These are phyloP conservation scores for Thielaviopsis populi DNA, from an alignment of 2,329 filamentous ascomycete species.

Conservation along the genomic window DNA sequence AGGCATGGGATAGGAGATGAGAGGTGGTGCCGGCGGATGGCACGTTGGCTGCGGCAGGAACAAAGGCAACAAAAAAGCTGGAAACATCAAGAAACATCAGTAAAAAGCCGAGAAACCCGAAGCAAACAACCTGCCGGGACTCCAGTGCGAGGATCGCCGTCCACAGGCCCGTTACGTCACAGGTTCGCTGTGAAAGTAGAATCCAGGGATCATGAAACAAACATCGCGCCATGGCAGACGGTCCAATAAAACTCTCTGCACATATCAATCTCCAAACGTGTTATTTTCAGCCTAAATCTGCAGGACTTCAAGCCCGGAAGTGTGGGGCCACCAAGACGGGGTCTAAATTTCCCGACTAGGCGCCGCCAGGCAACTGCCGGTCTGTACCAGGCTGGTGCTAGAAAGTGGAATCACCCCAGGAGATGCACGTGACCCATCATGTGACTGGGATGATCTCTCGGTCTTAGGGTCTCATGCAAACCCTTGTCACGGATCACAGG, in stretches of 20 bases:
- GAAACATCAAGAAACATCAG: neutral
- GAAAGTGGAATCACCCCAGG: neutral
- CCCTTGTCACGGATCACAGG: too few relatives aligned
- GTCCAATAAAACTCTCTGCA: neutral
- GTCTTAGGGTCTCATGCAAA: neutral
- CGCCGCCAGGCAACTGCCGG: neutral
- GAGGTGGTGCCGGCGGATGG: neutral
- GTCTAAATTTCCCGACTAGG: neutral
- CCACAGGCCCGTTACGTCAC: neutral
- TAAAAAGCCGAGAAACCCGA: neutral
- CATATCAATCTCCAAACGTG: neutral
- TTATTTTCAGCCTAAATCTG: neutral
- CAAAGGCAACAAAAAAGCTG: neutral
- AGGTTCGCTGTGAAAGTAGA: neutral
- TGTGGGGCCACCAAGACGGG: neutral
- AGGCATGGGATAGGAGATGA: neutral
- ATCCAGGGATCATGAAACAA: neutral
- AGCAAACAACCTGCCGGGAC: too few relatives aligned
- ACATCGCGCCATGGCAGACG: neutral
- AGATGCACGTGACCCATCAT: neutral
- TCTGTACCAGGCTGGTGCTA: neutral
- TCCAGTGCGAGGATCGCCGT: neutral
- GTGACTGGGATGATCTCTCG: neutral
- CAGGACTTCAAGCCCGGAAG: neutral
- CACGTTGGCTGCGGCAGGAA: neutral